Conservation (phyloP, 805 yeast species). For the Cyberlindnera nakhonratchasimensis region DNA sequence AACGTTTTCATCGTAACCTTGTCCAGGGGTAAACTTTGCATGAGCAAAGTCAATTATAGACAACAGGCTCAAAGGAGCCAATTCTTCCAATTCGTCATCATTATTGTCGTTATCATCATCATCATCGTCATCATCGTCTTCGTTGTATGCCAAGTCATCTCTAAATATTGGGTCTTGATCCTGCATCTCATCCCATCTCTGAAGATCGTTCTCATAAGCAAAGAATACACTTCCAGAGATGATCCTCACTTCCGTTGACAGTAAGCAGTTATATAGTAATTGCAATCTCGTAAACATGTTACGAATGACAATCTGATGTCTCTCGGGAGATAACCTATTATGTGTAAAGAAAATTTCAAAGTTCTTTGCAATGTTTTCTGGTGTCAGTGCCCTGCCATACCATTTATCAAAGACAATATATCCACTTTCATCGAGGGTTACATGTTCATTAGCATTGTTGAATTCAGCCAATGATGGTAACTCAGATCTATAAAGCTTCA, state of each 20-base stretch:
- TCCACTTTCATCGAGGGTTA: constrained; percentile 30
- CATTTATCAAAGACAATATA: constrained; percentile 58
- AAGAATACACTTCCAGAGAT: constrained; percentile 72
- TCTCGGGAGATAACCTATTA: constrained; percentile 30
- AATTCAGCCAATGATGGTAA: constrained; percentile 17
- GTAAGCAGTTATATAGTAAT: constrained; percentile 59
- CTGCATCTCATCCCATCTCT: constrained; percentile 45
- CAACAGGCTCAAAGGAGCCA: constrained; percentile 50
- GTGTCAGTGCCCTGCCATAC: constrained; percentile 63
- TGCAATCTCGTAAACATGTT: constrained; percentile 59
- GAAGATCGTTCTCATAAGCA: constrained; percentile 64
- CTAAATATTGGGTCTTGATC: constrained; percentile 39
- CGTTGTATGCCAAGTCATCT: constrained; percentile 33
- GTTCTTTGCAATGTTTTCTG: constrained; percentile 41
- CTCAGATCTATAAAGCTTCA: constrained; percentile 48
- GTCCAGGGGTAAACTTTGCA: constrained; percentile 56
- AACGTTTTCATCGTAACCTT: constrained; percentile 70
- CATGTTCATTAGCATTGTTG: constrained; percentile 14
- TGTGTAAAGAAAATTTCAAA: constrained; percentile 44
- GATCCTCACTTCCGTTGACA: constrained; percentile 60
- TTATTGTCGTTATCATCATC: constrained; percentile 33
- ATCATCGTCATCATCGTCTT: constrained; percentile 32
- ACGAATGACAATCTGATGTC: constrained; percentile 37
- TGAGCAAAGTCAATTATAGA: constrained; percentile 91
- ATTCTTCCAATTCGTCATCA: constrained; percentile 17